Conservation (phyloP, 176 grass and related monocot species). For the Lolium rigidum region DNA sequence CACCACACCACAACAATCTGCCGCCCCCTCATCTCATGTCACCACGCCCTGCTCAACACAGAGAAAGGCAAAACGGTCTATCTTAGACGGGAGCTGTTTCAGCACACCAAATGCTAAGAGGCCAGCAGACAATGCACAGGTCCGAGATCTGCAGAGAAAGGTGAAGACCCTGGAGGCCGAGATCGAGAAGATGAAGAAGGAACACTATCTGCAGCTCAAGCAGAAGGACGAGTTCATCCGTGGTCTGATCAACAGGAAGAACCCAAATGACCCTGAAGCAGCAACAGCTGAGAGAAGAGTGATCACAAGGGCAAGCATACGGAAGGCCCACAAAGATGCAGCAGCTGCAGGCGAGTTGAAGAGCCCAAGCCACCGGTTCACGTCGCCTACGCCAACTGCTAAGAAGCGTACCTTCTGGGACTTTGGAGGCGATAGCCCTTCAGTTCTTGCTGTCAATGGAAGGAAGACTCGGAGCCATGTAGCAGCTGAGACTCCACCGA, state of each 20-base stretch:
- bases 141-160: slow-evolving; percentile 66
- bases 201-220: slow-evolving; percentile 73
- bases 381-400: slow-evolving; percentile 64
- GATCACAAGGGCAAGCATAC: slow-evolving; percentile 63
- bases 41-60: slow-evolving; percentile 62
- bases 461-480: slow-evolving; percentile 93
- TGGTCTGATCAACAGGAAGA: slow-evolving; percentile 73
- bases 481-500: slow-evolving; percentile 53
- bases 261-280: slow-evolving; percentile 40
- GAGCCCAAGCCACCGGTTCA: slow-evolving; percentile 75
- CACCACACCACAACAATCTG: slow-evolving; percentile 47
- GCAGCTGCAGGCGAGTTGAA: slow-evolving; percentile 55
- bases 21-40: slow-evolving; percentile 46
- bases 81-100: slow-evolving; percentile 72
- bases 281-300: slow-evolving; percentile 54
- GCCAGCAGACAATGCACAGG: slow-evolving; percentile 40
- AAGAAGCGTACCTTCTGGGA: slow-evolving; percentile 99
- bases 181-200: slow-evolving; percentile 81
- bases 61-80: slow-evolving; percentile 66
- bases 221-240: slow-evolving; percentile 86
- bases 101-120: slow-evolving; percentile 69
- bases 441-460: slow-evolving; percentile 68
- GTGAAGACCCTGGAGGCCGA: slow-evolving; percentile 70
- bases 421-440: slow-evolving; percentile 82
- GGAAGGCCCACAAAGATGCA: slow-evolving; percentile 59